Evolutionary conservation across 805 yeast genomes (phyloP), one percentile per base, ranked within the genome.

Genomic region (Wickerhamiella lipophila): DNA sequence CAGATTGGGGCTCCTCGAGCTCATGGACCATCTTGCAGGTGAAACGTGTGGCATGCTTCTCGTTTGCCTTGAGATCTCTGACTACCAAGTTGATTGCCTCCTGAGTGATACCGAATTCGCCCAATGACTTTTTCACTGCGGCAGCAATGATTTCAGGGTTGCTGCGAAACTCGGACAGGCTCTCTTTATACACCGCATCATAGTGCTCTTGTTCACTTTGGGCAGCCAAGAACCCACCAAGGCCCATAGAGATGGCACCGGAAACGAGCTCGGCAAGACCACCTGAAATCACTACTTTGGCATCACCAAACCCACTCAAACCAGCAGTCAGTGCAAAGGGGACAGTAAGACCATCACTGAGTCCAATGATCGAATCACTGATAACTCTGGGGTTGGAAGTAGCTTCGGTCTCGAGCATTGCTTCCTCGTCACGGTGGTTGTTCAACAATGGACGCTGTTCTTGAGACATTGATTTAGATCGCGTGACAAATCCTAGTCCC

Each of bases 251-350:
- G 47, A 89, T 88, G 41, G 97, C 94, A 44, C 97, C 97, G 6
- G 95, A 83, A 2, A 89, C 94, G 56, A 89, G 76, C 69, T 89
- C 97, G 12, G 97, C 96, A 75, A 89, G 77, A 22, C 97, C 97
- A 72, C 97, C 97, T 21, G 96, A 86, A 53, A 89, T 86, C 47
- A 89, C 97, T 54, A 89, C 74, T 63, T 77, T 82, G 15, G 95
- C 71, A 63, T 85, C 83, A 46, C 97, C 97, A 46, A 89, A 73
- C 0, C 94, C 81, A 0, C 94, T 81, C 50, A 89, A 73, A 42
- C 97, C 97, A 0, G 97, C 97, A 1, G 97, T 89, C 56, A 89
- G 74, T 1, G 97, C 97, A 72, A 89, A 89, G 9, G 97, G 97
- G 36, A 89, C 97, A 0, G 97, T 89, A 55, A 89, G 73, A 3